phyloP scores from a whole-genome alignment of 2,329 filamentous ascomycete species.

The Aspergillus sp. region DNA sequence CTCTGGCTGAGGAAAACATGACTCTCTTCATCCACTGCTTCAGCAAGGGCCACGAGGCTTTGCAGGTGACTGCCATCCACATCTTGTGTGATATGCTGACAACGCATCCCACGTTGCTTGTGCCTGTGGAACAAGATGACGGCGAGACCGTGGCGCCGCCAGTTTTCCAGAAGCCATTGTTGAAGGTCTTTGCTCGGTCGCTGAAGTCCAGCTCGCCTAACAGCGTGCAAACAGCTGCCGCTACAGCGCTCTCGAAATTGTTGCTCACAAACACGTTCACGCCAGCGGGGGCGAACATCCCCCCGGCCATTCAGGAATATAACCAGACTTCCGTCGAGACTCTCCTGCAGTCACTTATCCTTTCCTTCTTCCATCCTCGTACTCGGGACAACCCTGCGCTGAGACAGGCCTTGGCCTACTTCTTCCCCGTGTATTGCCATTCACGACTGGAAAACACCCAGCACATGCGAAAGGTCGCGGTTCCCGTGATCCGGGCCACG shows the following conservation, averaged over 20 bases:
- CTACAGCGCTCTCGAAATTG: conserved; percentile 80
- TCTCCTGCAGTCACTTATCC: conserved; percentile 78
- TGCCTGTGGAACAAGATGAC: conserved; percentile 51
- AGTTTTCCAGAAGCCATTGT: conserved; percentile 61
- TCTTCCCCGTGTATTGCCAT: conserved; percentile 92
- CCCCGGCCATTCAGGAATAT: conserved; percentile 42
- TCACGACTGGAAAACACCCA: conserved; percentile 79
- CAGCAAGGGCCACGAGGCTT: conserved; percentile 81
- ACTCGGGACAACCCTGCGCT: conserved; percentile 78
- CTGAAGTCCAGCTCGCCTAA: conserved; percentile 70
- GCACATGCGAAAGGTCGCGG: conserved; percentile 72
- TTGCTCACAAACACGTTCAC: conserved; percentile 75
- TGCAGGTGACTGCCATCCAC: conserved; percentile 88
- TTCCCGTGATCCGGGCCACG: conserved; percentile 73
- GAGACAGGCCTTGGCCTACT: conserved; percentile 86
- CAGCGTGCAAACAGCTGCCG: conserved; percentile 78
- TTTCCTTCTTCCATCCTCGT: conserved; percentile 87
- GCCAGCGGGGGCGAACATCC: conserved; percentile 56
- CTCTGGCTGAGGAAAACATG: conserved; percentile 88
- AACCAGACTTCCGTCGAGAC: conserved; percentile 64
- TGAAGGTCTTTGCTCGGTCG: conserved; percentile 83
- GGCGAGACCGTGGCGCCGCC: conserved; percentile 52
- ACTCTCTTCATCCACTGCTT: conserved; percentile 95
- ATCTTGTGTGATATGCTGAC: conserved; percentile 92
- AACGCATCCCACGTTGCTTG: conserved; percentile 78